Evolutionary conservation across 768 basidiomycete genomes (phyloP).

Genomic region (Psilocybe cyanescens): DNA sequence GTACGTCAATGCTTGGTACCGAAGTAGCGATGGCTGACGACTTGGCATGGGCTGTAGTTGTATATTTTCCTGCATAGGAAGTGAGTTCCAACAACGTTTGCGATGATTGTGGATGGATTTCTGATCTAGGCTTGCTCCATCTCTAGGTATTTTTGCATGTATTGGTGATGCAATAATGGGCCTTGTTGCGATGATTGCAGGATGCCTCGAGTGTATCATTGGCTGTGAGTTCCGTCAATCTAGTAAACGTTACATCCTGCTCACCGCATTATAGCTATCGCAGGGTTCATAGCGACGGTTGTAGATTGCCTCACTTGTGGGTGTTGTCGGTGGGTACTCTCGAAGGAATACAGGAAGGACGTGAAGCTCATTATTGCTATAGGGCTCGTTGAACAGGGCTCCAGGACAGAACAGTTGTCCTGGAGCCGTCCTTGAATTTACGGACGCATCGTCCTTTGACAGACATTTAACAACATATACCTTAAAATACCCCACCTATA

Average conservation of each 20-base stretch:
- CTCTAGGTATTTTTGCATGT: constrained; percentile 42
- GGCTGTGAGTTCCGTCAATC: constrained; percentile 35
- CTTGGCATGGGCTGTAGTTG: constrained; percentile 6
- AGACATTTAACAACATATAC: neutral
- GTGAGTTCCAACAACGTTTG: constrained; percentile 14
- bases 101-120: neutral
- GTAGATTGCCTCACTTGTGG: constrained; percentile 49
- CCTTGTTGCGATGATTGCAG: constrained; percentile 41
- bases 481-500: neutral
- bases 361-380: neutral
- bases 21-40: neutral
- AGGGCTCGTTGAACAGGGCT: constrained; percentile 22
- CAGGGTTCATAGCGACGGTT: constrained; percentile 41
- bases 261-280: constrained; percentile 35
- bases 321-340: constrained; percentile 42
- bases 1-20: constrained; percentile 5
- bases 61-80: constrained; percentile 36
- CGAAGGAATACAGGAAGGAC: neutral
- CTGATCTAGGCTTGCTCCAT: neutral
- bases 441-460: neutral
- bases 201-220: constrained; percentile 51
- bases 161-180: constrained; percentile 46
- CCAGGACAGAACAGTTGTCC: constrained; percentile 19
- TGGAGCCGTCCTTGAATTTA: constrained; percentile 15
- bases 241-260: no score